These are phyloP conservation scores for Dactylellina leptospora DNA, from an alignment of 2,329 filamentous ascomycete species.

Conservation along the genomic window DNA sequence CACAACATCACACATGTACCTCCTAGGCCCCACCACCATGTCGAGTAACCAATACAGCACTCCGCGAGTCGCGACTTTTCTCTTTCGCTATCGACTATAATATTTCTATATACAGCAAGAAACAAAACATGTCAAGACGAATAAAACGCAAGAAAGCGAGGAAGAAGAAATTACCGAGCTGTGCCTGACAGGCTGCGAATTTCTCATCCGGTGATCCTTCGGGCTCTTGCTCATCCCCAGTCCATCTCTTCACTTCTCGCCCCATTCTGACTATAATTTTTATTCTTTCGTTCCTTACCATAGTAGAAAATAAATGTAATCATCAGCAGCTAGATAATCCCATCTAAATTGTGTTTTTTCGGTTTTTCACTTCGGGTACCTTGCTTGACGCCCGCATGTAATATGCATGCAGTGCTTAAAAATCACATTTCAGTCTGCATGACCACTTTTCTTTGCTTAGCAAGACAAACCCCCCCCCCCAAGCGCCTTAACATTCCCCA, in stretches of 20 bases:
- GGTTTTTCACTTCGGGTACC: no score
- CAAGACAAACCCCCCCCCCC: not conserved
- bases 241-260: not conserved
- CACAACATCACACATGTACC: slow-evolving; percentile 4
- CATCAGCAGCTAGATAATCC: slow-evolving; percentile 3
- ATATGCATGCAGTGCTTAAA: slow-evolving; percentile 22
- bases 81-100: not conserved
- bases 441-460: slow-evolving; percentile 1
- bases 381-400: slow-evolving; percentile 3
- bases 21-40: slow-evolving; percentile 1
- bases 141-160: not conserved
- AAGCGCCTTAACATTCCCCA: no score
- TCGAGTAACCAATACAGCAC: not conserved
- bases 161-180: not conserved
- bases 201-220: slow-evolving; percentile 3
- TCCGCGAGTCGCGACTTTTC: not conserved
- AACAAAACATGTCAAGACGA: not conserved
- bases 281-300: not conserved
- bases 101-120: slow-evolving; percentile 9
- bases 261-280: not conserved
- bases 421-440: slow-evolving; percentile 15
- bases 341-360: no score
- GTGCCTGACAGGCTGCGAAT: not conserved
- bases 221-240: not conserved
- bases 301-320: not conserved